Conservation (phyloP, 345 rosid species). For the Pugionium dolabratum region DNA sequence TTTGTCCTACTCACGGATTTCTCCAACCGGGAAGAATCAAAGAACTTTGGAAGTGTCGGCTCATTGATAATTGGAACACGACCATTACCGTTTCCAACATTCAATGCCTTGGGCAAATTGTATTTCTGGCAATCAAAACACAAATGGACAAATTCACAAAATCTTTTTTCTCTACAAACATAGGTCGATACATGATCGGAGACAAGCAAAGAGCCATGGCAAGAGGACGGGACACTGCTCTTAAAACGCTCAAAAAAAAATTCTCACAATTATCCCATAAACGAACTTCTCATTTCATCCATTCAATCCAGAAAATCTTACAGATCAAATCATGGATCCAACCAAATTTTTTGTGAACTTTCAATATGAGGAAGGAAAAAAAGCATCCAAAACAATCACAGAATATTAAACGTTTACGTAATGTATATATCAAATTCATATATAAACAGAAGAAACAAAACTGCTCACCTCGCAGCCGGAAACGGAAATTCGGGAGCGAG, state of each 20-base stretch:
- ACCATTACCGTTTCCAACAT: conserved; percentile 51
- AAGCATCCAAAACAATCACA: not conserved
- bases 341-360: not conserved
- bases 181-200: not conserved
- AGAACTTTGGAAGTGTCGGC: conserved; percentile 55
- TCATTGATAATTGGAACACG: conserved; percentile 50
- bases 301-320: conserved; percentile 6
- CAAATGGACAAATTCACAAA: not conserved
- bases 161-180: not conserved
- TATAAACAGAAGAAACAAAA: not conserved
- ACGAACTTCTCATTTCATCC: not conserved
- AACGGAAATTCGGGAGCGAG: conserved; percentile 42
- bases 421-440: not conserved
- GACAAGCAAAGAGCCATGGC: not conserved
- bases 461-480: conserved; percentile 44
- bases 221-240: no score
- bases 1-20: conserved; percentile 42
- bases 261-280: not conserved
- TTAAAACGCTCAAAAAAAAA: not conserved
- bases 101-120: conserved; percentile 45
- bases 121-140: conserved; percentile 48
- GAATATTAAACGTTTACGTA: not conserved
- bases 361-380: not conserved
- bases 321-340: conserved; percentile 14
- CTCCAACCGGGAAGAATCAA: conserved; percentile 59